phyloP scores from a whole-genome alignment of 164 flowering plant species.

The Annona cherimola region DNA sequence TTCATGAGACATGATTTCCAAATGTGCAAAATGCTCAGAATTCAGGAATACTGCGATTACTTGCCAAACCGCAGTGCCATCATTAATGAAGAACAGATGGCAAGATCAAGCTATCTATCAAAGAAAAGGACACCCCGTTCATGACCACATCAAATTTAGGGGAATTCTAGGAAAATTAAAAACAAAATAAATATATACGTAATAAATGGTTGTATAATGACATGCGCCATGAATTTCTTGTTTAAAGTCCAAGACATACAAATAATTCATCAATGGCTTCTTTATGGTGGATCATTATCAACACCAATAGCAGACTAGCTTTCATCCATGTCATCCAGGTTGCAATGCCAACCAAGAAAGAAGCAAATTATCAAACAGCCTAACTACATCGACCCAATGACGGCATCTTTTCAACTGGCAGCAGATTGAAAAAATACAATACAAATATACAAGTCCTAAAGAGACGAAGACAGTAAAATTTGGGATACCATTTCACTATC shows the following conservation, averaged over 20 bases:
- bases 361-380: neutral
- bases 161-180: too few relatives aligned
- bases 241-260: neutral
- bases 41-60: too few relatives aligned
- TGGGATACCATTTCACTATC: slow-evolving; percentile 13
- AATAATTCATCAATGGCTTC: neutral
- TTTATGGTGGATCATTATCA: neutral
- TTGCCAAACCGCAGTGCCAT: too few relatives aligned
- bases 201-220: too few relatives aligned
- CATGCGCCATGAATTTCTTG: neutral
- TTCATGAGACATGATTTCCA: too few relatives aligned
- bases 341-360: neutral
- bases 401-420: neutral
- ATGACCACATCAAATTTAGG: too few relatives aligned
- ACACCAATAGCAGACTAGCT: neutral
- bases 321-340: neutral
- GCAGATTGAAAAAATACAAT: neutral
- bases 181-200: too few relatives aligned
- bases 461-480: neutral
- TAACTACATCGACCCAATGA: neutral
- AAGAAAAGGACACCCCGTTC: too few relatives aligned
- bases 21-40: too few relatives aligned
- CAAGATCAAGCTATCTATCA: too few relatives aligned
- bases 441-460: neutral
- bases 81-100: too few relatives aligned